Conservation (phyloP, 1,284 basidiomycete species). For the Chalciporus sp. region DNA sequence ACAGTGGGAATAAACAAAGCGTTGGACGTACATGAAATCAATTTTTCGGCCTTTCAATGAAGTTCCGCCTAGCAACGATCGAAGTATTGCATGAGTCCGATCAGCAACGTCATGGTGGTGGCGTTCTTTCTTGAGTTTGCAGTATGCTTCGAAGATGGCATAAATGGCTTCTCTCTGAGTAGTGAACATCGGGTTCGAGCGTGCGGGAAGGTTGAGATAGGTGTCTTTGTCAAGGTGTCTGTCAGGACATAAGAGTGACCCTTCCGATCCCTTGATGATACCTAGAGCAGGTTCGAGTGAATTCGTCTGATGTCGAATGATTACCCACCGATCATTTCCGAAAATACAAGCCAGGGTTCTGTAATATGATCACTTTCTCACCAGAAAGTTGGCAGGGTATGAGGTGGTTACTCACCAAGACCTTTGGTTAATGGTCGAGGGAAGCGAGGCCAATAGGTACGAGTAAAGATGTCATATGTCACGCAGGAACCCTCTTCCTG, state of each 20-base stretch:
- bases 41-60: conserved; percentile 46
- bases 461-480: conserved; percentile 53
- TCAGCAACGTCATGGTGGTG: conserved; percentile 66
- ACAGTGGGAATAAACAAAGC: not conserved
- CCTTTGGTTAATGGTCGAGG: conserved; percentile 55
- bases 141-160: conserved; percentile 56
- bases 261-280: conserved; percentile 69
- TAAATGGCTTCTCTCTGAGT: conserved; percentile 53
- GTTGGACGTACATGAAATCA: conserved; percentile 55
- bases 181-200: conserved; percentile 58
- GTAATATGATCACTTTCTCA: not conserved
- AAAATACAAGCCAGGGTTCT: conserved; percentile 68
- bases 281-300: conserved; percentile 39
- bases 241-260: conserved; percentile 37
- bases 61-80: conserved; percentile 31
- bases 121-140: conserved; percentile 45
- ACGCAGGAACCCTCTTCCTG: conserved; percentile 34
- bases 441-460: conserved; percentile 67
- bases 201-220: conserved; percentile 52
- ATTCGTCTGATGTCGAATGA: not conserved
- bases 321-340: conserved; percentile 63
- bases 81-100: conserved; percentile 60
- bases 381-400: not conserved
- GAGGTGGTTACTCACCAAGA: conserved; percentile 44
- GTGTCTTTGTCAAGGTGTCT: conserved; percentile 46